Evolutionary conservation across 148 eudicot genomes (phyloP).

Genomic region (Persicaria maculosa): DNA sequence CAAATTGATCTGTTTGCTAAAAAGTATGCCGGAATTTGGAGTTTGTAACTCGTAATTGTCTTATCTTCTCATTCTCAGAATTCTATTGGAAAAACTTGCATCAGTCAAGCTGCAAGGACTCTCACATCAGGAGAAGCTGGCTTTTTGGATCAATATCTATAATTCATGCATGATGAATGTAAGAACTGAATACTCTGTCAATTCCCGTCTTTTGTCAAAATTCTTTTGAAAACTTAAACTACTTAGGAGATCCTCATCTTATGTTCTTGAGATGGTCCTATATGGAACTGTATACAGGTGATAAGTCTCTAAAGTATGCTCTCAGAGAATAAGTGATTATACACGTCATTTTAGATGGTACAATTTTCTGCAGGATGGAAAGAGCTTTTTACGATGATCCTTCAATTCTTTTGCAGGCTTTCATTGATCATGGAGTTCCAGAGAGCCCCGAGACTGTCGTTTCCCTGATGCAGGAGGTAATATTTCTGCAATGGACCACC

Average conservation of each 20-base stretch:
- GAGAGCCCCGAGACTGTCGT: constrained; percentile 68
- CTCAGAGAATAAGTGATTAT: neutral
- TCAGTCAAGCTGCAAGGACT: constrained; percentile 42
- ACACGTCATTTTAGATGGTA: neutral
- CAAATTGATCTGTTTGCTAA: neutral
- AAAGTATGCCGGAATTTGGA: neutral
- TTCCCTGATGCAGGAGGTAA: constrained; percentile 69
- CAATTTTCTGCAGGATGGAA: neutral
- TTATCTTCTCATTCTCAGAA: constrained; percentile 26
- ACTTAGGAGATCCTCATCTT: neutral
- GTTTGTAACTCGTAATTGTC: neutral
- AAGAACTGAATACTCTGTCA: constrained; percentile 15
- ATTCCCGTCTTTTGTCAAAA: neutral
- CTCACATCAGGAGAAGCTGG: constrained; percentile 70
- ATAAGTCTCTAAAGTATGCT: neutral
- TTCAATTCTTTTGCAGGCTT: constrained; percentile 44
- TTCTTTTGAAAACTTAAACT: neutral
- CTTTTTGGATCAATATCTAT: constrained; percentile 80
- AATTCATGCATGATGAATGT: constrained; percentile 92
- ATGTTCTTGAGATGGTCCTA: neutral
- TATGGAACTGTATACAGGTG: neutral
- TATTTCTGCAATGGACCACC: constrained; percentile 12
- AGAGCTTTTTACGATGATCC: neutral
- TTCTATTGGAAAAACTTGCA: constrained; percentile 52
- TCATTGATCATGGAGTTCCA: constrained; percentile 77